These are phyloP conservation scores for Lodderomyces theae DNA, from an alignment of 1,139 yeast species.

Conservation along the genomic window DNA sequence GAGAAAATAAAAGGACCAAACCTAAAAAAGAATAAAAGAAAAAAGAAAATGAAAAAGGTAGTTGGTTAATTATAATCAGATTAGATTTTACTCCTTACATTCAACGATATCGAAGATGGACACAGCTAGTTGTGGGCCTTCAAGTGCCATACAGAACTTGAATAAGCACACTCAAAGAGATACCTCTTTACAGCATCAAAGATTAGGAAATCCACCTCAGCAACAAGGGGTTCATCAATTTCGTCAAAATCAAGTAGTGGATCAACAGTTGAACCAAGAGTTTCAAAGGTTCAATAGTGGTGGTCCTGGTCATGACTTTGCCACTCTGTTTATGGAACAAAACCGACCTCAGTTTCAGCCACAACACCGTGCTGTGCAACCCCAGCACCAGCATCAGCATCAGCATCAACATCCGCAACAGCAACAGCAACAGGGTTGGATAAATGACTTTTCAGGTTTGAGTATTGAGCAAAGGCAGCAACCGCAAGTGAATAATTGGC, in stretches of 20 bases:
- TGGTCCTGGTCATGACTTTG: slow-evolving; percentile 18
- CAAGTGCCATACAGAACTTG: slow-evolving; percentile 35
- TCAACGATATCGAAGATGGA: slow-evolving; percentile 24
- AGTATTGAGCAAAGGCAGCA: slow-evolving; percentile 16
- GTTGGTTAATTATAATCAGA: too few relatives aligned
- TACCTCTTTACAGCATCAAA: slow-evolving; percentile 31
- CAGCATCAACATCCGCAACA: too few relatives aligned
- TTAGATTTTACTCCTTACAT: neutral
- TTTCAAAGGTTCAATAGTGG: slow-evolving; percentile 29
- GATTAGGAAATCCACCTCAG: slow-evolving; percentile 11
- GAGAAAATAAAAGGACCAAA: neutral
- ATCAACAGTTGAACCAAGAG: slow-evolving; percentile 32
- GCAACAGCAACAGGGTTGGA: slow-evolving; percentile 23
- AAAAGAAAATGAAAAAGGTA: too few relatives aligned
- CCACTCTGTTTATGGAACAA: slow-evolving; percentile 20
- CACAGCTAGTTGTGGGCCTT: slow-evolving; percentile 36
- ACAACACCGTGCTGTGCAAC: slow-evolving; percentile 14
- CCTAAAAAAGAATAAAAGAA: too few relatives aligned
- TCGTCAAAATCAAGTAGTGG: slow-evolving; percentile 19
- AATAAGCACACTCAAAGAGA: slow-evolving; percentile 35
- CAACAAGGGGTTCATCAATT: slow-evolving; percentile 13
- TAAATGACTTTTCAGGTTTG: slow-evolving; percentile 32
- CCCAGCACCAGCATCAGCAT: slow-evolving; percentile 14
- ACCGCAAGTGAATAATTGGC: slow-evolving; percentile 23
- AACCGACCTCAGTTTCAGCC: slow-evolving; percentile 11